A percentile compares a stretch with the other conserved stretches of the same genome.
phyloP scores from a whole-genome alignment of 1,284 basidiomycete genomes.

The Salmacisia buchloeana region DNA sequence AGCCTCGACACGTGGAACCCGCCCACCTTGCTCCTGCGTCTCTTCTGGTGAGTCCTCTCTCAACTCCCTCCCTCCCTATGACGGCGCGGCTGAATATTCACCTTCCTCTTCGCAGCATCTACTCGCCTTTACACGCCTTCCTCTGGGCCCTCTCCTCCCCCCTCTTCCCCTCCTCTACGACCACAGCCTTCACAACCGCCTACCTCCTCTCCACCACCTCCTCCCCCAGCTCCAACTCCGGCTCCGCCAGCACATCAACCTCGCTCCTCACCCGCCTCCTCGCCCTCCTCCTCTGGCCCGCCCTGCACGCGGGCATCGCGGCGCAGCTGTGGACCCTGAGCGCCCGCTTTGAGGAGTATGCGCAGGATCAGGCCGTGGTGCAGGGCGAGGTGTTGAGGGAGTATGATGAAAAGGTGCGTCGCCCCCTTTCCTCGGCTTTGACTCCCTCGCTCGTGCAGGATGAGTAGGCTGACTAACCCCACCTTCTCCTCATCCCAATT shows the following conservation, averaged over 20 bases:
- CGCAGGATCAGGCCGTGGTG: neutral
- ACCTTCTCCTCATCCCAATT: neutral
- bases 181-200: no score
- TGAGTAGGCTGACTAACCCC: neutral
- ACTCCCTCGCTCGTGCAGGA: neutral
- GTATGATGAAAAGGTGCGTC: conserved; percentile 7
- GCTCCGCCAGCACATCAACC: neutral
- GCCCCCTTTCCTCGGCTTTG: neutral
- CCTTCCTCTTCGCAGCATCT: neutral
- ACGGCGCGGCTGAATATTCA: neutral
- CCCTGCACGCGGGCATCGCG: neutral
- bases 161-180: neutral
- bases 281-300: conserved; percentile 4
- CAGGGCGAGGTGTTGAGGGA: conserved; percentile 3
- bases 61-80: neutral
- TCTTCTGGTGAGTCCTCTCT: neutral
- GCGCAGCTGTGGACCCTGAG: neutral
- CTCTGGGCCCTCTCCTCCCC: neutral
- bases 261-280: conserved; percentile 3
- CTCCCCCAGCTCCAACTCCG: neutral
- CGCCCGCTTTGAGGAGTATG: neutral
- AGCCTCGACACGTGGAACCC: conserved; percentile 2
- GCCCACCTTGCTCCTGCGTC: neutral
- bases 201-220: neutral
- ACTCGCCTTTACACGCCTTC: conserved; percentile 5